Evolutionary conservation across 2,329 filamentous ascomycete genomes (phyloP).

Genomic region (Eurotiales sp.): DNA sequence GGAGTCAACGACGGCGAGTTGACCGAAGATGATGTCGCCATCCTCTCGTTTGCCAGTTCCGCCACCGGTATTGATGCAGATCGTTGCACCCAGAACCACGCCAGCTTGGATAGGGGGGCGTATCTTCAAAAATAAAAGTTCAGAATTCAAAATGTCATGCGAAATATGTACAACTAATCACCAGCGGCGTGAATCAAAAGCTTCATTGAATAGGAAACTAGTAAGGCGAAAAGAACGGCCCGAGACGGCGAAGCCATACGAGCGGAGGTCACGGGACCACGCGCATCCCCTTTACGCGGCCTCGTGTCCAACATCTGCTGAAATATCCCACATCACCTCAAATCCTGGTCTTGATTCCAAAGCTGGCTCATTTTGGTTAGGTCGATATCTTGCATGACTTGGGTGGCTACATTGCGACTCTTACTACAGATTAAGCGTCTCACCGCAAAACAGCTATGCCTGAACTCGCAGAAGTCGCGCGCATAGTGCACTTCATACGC

Average conservation of each 20-base stretch:
- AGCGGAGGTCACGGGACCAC: slow-evolving; percentile 13
- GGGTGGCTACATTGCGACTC: no score
- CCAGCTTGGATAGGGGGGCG: slow-evolving; percentile 30
- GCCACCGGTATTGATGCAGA: slow-evolving; percentile 22
- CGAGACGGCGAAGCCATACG: no score
- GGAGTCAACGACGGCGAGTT: slow-evolving; percentile 58
- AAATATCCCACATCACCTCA: no score
- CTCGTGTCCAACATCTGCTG: background rate
- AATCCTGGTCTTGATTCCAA: no score
- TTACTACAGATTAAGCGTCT: background rate
- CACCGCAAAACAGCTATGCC: slow-evolving; percentile 35
- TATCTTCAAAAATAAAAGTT: background rate
- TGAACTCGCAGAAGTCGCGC: slow-evolving; percentile 63
- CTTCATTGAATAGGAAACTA: background rate
- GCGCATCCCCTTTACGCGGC: slow-evolving; percentile 10
- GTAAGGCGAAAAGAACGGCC: no score
- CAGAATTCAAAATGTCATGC: background rate
- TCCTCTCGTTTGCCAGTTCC: slow-evolving; percentile 26
- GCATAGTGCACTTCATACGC: slow-evolving; percentile 79
- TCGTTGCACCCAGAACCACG: slow-evolving; percentile 36
- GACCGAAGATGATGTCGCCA: slow-evolving; percentile 39
- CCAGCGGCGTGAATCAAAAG: no score
- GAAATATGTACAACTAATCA: background rate
- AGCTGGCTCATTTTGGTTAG: no score
- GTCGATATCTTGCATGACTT: no score